A percentile compares a stretch with the other conserved stretches of the same genome.
Conservation (phyloP, 176 grass and related monocot species). For the Aechmea fasciata region DNA sequence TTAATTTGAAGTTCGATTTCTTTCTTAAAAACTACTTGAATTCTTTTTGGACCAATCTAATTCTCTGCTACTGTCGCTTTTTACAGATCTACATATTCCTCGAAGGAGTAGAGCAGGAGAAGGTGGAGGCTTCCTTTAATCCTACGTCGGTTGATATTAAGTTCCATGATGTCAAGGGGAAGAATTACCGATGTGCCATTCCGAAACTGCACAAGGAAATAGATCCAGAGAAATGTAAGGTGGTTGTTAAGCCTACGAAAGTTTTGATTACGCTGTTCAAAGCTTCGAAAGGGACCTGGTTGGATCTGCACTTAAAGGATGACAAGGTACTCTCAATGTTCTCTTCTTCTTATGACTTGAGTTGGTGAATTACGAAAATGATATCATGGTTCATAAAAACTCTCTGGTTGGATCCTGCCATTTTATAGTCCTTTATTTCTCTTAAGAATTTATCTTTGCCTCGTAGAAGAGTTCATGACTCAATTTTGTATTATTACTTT, state of each 20-base stretch:
- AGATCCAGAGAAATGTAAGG: slow-evolving; percentile 73
- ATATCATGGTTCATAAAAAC: too few species aligned
- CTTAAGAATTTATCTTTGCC: too few species aligned
- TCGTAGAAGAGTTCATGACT: too few species aligned
- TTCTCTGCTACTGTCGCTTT: slow-evolving; percentile 6
- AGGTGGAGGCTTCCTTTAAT: slow-evolving; percentile 51
- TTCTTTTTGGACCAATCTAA: slow-evolving; percentile 10
- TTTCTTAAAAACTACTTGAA: too few species aligned
- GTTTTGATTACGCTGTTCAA: slow-evolving; percentile 57
- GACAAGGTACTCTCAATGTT: slow-evolving; percentile 48
- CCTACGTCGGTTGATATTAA: slow-evolving; percentile 61
- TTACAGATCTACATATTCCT: slow-evolving; percentile 52
- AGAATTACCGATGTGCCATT: slow-evolving; percentile 75
- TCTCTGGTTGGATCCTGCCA: too few species aligned
- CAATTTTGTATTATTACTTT: too few species aligned
- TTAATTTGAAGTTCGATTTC: neutral
- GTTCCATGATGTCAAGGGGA: slow-evolving; percentile 73
- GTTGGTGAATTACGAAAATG: too few species aligned
- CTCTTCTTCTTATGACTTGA: neutral
- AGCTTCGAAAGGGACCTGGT: slow-evolving; percentile 77
- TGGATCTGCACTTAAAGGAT: slow-evolving; percentile 68
- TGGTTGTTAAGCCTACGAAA: slow-evolving; percentile 73
- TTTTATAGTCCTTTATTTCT: neutral
- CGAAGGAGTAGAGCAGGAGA: slow-evolving; percentile 61
- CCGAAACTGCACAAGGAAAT: slow-evolving; percentile 83